Base-by-base conservation (phyloP, 768 basidiomycete genomes). In the Tricholoma hemisulphureum region DNA sequence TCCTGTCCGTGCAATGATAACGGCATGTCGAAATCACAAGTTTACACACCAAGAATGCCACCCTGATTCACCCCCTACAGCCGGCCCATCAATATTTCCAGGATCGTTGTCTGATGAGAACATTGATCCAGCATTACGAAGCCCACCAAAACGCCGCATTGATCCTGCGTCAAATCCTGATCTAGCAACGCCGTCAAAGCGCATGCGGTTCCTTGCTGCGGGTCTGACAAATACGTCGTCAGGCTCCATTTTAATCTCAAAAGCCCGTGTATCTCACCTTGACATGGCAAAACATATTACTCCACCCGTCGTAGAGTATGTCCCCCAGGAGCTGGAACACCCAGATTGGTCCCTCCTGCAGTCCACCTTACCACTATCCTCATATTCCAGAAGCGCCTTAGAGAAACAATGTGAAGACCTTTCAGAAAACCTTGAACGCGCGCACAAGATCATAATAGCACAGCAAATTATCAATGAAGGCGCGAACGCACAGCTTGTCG, bases 221-320 rank as follows among this genome's bases (percentile, higher is more conserved):
- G 58, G 32, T 2, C 49, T 71, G 6, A 49, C 53, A n/a, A 35
- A 32, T 4, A 69, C 71, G 28, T 29, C 58, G 26, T 67, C 69
- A 28, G 68, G 63, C 9, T 64, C 64, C 4, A 68, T 69, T 55
- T 61, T 73, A 0, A 59, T 72, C 7, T 55, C 59, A 6, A 68
- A 65, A 41, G 52, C 50, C 16, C 20, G 1, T n/a, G 51, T 57
- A 14, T 64, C 55, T 31, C 56, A 57, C 54, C 43, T 64, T 32
- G n/a, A 62, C 43, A 58, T 62, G 31, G 28, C 29, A 21, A 55
- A 57, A 28, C 34, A 60, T 11, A 50, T 62, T 18, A 14, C 21
- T 9, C 11, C 45, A 18, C 63, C 41, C 3, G 49, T 59, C 16
- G 28, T 66, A n/a, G 61, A 67, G 46, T 21, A 43, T 23, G 53